Conservation (phyloP, 345 rosid genomes). For the Litchi chinensis region DNA sequence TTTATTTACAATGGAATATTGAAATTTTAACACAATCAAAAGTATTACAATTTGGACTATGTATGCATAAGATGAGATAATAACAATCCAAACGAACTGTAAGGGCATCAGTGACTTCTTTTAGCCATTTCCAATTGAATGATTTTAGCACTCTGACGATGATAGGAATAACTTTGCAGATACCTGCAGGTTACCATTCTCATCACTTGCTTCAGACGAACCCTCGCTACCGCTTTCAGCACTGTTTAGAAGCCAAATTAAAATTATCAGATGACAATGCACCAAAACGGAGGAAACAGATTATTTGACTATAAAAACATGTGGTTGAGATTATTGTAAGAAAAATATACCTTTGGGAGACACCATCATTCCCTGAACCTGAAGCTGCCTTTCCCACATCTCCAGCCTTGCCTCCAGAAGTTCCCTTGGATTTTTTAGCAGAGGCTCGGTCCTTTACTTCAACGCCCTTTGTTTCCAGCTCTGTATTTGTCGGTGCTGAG, state of each 20-base stretch:
- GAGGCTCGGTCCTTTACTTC: conserved; percentile 61
- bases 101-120: background rate
- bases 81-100: background rate
- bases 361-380: conserved; percentile 88
- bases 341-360: conserved; percentile 67
- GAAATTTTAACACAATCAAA: no score
- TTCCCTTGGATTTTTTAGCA: conserved; percentile 68
- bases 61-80: background rate
- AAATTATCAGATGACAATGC: conserved; percentile 6
- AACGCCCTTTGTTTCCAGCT: conserved; percentile 49
- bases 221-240: conserved; percentile 91
- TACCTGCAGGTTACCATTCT: conserved; percentile 73
- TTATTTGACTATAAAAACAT: background rate
- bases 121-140: background rate
- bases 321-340: background rate
- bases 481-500: conserved; percentile 46
- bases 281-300: background rate
- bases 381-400: conserved; percentile 69
- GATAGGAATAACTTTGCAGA: background rate
- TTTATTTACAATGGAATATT: no score
- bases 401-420: conserved; percentile 56
- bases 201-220: conserved; percentile 84
- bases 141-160: background rate
- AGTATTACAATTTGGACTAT: background rate
- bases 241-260: conserved; percentile 46